Base-by-base conservation (phyloP, 2,329 filamentous ascomycete genomes). In the Fusarium sambucinum region DNA sequence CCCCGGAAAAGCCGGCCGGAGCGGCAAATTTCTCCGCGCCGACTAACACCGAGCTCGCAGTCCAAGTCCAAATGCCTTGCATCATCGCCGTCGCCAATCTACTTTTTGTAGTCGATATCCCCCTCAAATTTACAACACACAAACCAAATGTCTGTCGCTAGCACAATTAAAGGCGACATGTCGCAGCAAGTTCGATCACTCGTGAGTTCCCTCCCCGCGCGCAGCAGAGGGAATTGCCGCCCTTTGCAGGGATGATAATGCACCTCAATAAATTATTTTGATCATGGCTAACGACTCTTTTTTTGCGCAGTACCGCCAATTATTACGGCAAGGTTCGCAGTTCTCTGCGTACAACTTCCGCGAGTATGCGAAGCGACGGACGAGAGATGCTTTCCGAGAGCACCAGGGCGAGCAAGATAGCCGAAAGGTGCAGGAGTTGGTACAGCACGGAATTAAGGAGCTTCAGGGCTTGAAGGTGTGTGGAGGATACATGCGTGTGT, bases 291-390 rank as follows among this genome's bases (percentile, higher is more conserved):
- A 74, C 38, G 30, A n/a, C 13, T 17, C 17, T 42, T 32, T 42
- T 32, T 19, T 17, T 13, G 10, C 51, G 17, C 69, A 97, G 94
- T 98, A 97, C 82, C 94, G 96, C 71, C 95, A 95, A 76, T 85
- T 99, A 74, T 85, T 98, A 75, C 92, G 94, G 73, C 92, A 96
- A 79, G 90, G 93, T 66, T 86, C 87, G 66, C 92, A 97, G 77
- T 98, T 99, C 80, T 88, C 93, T 66, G 89, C 92, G 73, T 99
- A 98, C 85, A 99, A 98, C 83, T 99, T 97, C 86, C 89, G 96
- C 82, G 95, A 97, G 80, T 99, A 99, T 81, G 94, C 96, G 55
- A 92, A 90, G 81, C 90, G 96, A 77, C 89, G 95, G 80, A 97
- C 96, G 78, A 88, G 87, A 78, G 96, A 98, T 83, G 90, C 93